Conservation (phyloP, 2,329 filamentous ascomycete genomes). For the Xylariaceae sp. region DNA sequence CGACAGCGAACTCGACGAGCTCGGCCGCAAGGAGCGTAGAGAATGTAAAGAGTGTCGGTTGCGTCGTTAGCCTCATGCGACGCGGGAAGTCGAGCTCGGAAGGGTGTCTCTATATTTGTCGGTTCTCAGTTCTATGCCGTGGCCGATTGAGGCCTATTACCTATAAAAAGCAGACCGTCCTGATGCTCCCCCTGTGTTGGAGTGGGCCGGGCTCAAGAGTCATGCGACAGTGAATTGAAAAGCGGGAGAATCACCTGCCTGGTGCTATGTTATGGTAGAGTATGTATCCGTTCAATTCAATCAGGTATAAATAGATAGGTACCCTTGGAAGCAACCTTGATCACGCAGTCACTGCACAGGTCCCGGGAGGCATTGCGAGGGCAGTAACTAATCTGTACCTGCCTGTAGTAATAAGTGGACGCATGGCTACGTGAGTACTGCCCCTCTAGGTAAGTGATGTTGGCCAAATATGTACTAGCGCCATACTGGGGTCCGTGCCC, state of each 20-base stretch:
- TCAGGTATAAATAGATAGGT: not conserved
- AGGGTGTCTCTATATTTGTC: not conserved
- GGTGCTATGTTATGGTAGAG: not conserved
- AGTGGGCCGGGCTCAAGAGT: not conserved
- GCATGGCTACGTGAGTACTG: no score
- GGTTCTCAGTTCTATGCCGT: not conserved
- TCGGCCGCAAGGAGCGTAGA: constrained; percentile 3
- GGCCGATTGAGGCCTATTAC: constrained; percentile 1
- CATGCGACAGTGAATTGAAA: constrained; percentile 9
- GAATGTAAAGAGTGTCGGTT: constrained; percentile 4
- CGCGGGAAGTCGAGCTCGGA: not conserved
- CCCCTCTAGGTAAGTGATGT: no score
- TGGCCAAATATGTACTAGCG: no score
- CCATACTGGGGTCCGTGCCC: no score
- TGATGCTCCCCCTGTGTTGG: not conserved
- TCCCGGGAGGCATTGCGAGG: no score
- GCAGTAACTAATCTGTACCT: no score
- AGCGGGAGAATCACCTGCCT: constrained; percentile 5
- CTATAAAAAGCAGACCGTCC: not conserved
- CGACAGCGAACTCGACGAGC: not conserved
- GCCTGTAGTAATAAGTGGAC: no score
- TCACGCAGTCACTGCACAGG: not conserved
- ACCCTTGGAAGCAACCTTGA: not conserved
- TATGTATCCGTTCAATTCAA: not conserved
- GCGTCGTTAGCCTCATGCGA: constrained; percentile 9